phyloP scores from a whole-genome alignment of 2,329 filamentous ascomycete genomes.

The Xylariaceae sp. region DNA sequence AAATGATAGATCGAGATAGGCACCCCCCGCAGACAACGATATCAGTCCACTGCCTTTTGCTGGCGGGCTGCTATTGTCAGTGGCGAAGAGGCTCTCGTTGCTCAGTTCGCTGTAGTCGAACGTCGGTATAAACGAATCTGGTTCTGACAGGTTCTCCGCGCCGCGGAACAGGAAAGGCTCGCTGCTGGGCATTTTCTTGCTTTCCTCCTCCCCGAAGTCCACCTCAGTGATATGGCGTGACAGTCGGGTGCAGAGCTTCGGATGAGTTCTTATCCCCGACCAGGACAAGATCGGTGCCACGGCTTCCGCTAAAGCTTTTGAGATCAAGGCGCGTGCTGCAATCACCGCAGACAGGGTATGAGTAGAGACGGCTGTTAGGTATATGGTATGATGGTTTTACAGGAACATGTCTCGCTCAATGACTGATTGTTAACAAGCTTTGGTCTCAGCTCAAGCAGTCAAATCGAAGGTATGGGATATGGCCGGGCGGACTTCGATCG shows the following conservation, averaged over 20 bases:
- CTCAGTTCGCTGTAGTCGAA: constrained; percentile 30
- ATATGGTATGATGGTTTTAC: no score
- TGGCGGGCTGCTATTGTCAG: constrained; percentile 26
- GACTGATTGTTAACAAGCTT: no score
- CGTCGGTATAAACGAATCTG: constrained; percentile 32
- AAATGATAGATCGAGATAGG: constrained; percentile 2
- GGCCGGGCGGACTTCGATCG: no score
- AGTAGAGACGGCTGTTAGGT: no score
- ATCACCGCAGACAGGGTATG: no score
- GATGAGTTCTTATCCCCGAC: neutral
- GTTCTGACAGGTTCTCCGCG: constrained; percentile 26
- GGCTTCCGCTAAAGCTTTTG: no score
- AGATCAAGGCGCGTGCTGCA: no score
- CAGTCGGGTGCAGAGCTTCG: no score
- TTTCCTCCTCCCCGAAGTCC: neutral
- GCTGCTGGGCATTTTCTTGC: constrained; percentile 20
- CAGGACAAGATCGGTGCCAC: neutral
- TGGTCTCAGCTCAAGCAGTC: no score
- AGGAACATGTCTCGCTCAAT: no score
- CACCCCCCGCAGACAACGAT: constrained; percentile 20
- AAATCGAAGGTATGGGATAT: no score
- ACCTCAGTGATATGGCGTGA: neutral
- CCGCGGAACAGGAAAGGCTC: constrained; percentile 19
- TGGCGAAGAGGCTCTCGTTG: constrained; percentile 31
- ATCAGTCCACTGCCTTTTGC: constrained; percentile 27